Conservation (phyloP, 2,329 filamentous ascomycete species). For the Hyphodiscus sp. region DNA sequence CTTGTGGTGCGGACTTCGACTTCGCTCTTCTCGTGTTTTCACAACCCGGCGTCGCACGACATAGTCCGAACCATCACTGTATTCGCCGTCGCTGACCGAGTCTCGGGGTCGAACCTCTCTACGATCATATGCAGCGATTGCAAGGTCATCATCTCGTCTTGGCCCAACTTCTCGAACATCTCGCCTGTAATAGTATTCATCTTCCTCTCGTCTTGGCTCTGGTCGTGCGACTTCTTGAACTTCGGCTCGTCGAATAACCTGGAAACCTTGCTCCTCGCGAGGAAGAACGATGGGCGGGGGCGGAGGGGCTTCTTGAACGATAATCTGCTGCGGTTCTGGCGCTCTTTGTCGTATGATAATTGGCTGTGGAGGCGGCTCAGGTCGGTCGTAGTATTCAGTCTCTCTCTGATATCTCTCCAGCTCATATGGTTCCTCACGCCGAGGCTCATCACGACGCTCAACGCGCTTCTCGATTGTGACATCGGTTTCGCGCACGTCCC, state of each 20-base stretch:
- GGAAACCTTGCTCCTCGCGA: conserved; percentile 18
- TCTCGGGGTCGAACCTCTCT: conserved; percentile 30
- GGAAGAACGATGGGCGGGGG: conserved; percentile 44
- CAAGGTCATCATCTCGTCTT: conserved; percentile 21
- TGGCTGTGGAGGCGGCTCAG: conserved; percentile 42
- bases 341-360: conserved; percentile 51
- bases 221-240: conserved; percentile 17
- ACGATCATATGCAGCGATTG: conserved; percentile 33
- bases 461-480: conserved; percentile 21
- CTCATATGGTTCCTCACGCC: conserved; percentile 34
- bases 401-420: conserved; percentile 55
- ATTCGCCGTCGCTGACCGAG: conserved; percentile 34
- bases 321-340: conserved; percentile 52
- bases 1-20: conserved; percentile 46
- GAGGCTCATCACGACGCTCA: conserved; percentile 13
- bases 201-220: conserved; percentile 25
- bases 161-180: conserved; percentile 24
- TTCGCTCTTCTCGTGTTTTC: conserved; percentile 43
- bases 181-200: conserved; percentile 33
- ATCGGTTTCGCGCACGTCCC: conserved; percentile 24
- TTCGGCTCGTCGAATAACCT: conserved; percentile 23
- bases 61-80: conserved; percentile 37
- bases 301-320: conserved; percentile 50
- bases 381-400: conserved; percentile 53
- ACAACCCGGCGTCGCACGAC: conserved; percentile 34